Evolutionary conservation across 2,329 filamentous ascomycete genomes (phyloP).

Genomic region (Aspergillus terreus): DNA sequence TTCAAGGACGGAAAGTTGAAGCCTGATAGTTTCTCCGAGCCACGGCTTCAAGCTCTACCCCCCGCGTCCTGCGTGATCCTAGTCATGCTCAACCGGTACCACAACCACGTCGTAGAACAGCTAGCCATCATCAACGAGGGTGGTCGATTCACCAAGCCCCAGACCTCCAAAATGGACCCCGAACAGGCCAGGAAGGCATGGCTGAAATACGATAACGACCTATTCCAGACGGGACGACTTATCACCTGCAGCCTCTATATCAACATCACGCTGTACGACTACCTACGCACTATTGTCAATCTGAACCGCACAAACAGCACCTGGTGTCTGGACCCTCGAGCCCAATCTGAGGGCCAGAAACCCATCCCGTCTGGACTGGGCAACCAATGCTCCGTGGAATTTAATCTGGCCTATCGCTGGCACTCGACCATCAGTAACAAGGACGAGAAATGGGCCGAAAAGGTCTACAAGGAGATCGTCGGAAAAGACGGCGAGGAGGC

Average conservation of each 20-base stretch:
- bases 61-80: constrained; percentile 68
- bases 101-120: constrained; percentile 79
- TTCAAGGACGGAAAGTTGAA: constrained; percentile 70
- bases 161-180: constrained; percentile 40
- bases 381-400: constrained; percentile 81
- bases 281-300: constrained; percentile 74
- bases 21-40: constrained; percentile 68
- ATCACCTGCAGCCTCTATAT: constrained; percentile 72
- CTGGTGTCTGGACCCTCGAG: constrained; percentile 76
- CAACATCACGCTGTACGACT: constrained; percentile 74
- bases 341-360: constrained; percentile 58
- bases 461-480: constrained; percentile 62
- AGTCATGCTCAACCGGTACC: constrained; percentile 72
- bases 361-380: constrained; percentile 69
- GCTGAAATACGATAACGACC: constrained; percentile 70
- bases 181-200: constrained; percentile 51
- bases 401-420: constrained; percentile 86
- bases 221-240: constrained; percentile 74
- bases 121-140: constrained; percentile 86
- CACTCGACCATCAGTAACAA: constrained; percentile 72
- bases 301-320: constrained; percentile 68
- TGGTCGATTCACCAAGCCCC: constrained; percentile 68
- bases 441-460: constrained; percentile 77
- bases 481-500: constrained; percentile 48
- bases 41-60: constrained; percentile 66